Evolutionary conservation across 164 flowering plant genomes (phyloP).

Genomic region (Protea cynaroides): DNA sequence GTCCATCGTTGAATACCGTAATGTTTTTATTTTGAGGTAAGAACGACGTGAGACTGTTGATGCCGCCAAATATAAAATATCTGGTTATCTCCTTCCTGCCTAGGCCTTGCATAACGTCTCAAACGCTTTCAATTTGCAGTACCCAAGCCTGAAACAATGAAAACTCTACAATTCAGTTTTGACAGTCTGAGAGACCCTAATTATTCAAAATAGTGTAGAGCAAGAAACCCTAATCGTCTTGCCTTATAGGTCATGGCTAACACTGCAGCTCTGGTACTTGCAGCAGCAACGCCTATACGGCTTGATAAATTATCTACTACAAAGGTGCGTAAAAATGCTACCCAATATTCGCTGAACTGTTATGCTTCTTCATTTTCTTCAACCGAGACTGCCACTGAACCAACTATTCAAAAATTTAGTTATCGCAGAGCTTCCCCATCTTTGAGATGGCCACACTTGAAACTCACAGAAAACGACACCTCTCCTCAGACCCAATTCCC

Average conservation of each 20-base stretch:
- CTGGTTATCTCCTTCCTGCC: no score
- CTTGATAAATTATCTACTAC: not conserved
- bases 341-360: slow-evolving; percentile 1
- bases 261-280: slow-evolving; percentile 7
- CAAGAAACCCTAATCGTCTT: not conserved
- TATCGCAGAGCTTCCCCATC: slow-evolving; percentile 78
- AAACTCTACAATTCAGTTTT: no score
- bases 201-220: slow-evolving; percentile 16
- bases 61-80: no score
- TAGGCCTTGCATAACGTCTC: no score
- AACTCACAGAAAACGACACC: slow-evolving; percentile 25
- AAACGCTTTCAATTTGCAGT: no score
- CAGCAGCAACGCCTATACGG: slow-evolving; percentile 6
- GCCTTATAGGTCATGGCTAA: slow-evolving; percentile 6
- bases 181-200: no score
- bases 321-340: slow-evolving; percentile 8
- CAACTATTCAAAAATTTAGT: slow-evolving; percentile 28
- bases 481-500: slow-evolving; percentile 16
- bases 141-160: no score
- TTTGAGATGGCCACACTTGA: slow-evolving; percentile 82
- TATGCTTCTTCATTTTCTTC: not conserved
- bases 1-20: no score
- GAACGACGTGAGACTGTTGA: no score
- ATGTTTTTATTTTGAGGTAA: no score
- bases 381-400: not conserved